Conservation (phyloP, 768 basidiomycete genomes). For the Lactarius hengduanensis region DNA sequence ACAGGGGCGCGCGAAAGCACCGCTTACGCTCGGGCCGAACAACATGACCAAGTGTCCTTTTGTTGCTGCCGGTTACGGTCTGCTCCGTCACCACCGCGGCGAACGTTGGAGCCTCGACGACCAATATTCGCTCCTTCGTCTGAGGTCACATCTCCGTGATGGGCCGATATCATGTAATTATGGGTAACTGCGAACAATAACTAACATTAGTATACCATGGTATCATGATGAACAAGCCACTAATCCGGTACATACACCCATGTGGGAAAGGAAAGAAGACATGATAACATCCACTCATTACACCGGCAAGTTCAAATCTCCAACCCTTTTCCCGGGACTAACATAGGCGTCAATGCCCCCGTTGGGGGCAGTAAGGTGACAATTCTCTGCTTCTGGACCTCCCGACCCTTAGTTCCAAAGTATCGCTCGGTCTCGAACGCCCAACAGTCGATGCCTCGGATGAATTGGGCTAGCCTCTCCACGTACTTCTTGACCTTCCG, state of each 20-base stretch:
- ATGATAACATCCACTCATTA: background rate
- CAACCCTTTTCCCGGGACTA: background rate
- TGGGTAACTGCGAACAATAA: background rate
- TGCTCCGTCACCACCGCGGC: background rate
- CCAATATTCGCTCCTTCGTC: background rate
- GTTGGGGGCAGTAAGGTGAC: conserved; percentile 15
- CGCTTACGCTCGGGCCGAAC: background rate
- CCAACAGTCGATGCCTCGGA: conserved; percentile 37
- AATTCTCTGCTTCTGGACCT: conserved; percentile 28
- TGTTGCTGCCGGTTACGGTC: background rate
- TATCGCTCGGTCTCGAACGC: conserved; percentile 40
- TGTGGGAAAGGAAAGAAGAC: background rate
- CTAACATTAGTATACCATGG: background rate
- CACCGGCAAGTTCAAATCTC: conserved; percentile 3
- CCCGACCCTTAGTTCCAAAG: conserved; percentile 34
- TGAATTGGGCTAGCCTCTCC: conserved; percentile 42
- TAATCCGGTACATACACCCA: background rate
- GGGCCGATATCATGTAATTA: background rate
- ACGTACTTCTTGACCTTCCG: conserved; percentile 38
- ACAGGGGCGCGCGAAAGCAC: background rate
- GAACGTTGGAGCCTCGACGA: background rate
- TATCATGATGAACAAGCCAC: background rate
- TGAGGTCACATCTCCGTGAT: background rate
- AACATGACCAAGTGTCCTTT: background rate
- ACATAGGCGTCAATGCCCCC: conserved; percentile 13